Percentiles rank a stretch among this genome's conserved stretches.
Evolutionary conservation across 345 rosid species (phyloP).

Genomic region (Cardiospermum halicacabum): DNA sequence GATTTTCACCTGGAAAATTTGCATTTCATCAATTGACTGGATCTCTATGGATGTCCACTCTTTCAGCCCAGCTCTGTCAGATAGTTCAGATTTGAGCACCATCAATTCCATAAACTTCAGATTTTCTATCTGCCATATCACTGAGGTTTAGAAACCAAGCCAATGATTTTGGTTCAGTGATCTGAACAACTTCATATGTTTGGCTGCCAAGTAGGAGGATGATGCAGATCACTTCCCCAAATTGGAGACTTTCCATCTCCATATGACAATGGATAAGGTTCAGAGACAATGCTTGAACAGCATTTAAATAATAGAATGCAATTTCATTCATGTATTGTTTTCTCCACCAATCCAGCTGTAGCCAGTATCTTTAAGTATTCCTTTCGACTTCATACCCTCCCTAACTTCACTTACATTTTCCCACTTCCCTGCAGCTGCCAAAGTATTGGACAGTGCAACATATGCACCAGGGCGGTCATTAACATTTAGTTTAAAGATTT

Average conservation of each 20-base stretch:
- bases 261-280: not conserved
- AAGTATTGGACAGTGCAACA: constrained; percentile 67
- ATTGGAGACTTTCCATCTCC: too few species aligned
- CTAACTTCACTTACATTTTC: constrained; percentile 60
- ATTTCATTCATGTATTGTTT: constrained; percentile 7
- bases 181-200: too few species aligned
- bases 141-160: too few species aligned
- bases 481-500: constrained; percentile 68
- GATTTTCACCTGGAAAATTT: not conserved
- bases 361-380: constrained; percentile 57
- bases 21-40: not conserved
- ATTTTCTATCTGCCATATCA: not conserved
- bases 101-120: not conserved
- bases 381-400: constrained; percentile 64
- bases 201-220: too few species aligned
- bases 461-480: constrained; percentile 81
- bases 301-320: not conserved
- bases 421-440: constrained; percentile 89
- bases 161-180: too few species aligned
- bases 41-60: not conserved
- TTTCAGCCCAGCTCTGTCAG: not conserved
- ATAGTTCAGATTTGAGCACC: not conserved
- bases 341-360: constrained; percentile 69
- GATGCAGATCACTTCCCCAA: too few species aligned
- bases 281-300: not conserved